Percentiles rank a stretch among this genome's conserved stretches.
Evolutionary conservation across 768 basidiomycete species (phyloP).

Genomic region (Suillus cothurnatus): DNA sequence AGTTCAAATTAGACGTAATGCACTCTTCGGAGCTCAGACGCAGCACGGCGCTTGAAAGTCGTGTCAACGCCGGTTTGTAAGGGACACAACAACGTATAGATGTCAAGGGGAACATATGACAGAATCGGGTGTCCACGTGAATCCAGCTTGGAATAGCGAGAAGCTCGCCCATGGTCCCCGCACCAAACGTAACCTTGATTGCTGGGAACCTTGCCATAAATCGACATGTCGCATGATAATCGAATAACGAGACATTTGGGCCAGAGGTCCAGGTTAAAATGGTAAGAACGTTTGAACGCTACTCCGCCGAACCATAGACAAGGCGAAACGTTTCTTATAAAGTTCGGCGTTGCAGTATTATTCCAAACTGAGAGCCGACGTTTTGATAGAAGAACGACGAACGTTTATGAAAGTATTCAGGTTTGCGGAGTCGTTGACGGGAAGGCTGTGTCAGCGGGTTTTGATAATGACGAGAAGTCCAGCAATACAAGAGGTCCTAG

Average conservation of each 20-base stretch:
- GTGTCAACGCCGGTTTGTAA: background rate
- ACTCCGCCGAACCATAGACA: background rate
- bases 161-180: background rate
- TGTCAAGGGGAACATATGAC: background rate
- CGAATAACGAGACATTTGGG: background rate
- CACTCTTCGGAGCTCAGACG: background rate
- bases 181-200: background rate
- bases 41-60: background rate
- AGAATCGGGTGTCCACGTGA: background rate
- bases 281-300: background rate
- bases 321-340: background rate
- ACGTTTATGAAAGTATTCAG: background rate
- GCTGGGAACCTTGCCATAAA: background rate
- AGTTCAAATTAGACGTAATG: background rate
- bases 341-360: background rate
- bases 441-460: background rate
- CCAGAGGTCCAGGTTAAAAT: background rate
- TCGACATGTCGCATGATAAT: background rate
- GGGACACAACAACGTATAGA: background rate
- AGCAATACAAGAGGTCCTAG: background rate
- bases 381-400: background rate
- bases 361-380: background rate
- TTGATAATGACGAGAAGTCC: background rate
- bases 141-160: background rate
- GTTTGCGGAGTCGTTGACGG: background rate